Base-by-base conservation (phyloP, 352 stramenopile genomes). In the Phytophthora sp. region DNA sequence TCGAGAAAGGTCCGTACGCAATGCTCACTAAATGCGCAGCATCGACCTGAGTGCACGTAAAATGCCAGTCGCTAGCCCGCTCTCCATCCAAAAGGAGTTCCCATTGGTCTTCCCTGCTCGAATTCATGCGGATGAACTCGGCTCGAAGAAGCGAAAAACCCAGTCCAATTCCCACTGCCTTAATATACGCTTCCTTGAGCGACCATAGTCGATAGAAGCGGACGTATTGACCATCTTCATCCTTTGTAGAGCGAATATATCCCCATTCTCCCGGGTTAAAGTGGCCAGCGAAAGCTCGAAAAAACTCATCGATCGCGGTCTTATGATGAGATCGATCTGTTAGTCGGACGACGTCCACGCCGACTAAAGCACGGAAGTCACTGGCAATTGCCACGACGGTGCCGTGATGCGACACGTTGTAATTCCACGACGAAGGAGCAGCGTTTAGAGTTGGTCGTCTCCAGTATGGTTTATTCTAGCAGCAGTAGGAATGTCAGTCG, bases 351-450 rank as follows among this genome's bases (percentile, higher is more conserved):
- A 94, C 79, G 53, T 94, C 86, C 23, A 94, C 79, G n/a, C 86
- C 86, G 2, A 94, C 73, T 29, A 88, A 74, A 21, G 33, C 27
- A 11, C 55, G 49, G 7, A 70, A 51, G 31, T 86, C 62, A 31
- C 74, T 76, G 16, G 66, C 84, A 58, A 94, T 91, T 4, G 81
- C 84, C 15, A 91, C 84, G 35, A 94, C 41, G 2, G 69, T 77
- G 20, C 82, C 84, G 33, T 94, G 82, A 47, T 94, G 86, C 5
- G 86, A 94, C 23, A 91, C 84, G 41, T 93, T 94, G 71, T 85
- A 94, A 58, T 94, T 94, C 84, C 86, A 94, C 15, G 31, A 57
- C 26, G 47, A 21, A 44, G 67, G 54, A 11, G 73, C 29, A 2
- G 1, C 9, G 21, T n/a, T 63, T 0, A 11, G 2, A 15, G n/a